phyloP scores from a whole-genome alignment of 2,329 filamentous ascomycete species.

The Paecilomyces dactylethromorphus region DNA sequence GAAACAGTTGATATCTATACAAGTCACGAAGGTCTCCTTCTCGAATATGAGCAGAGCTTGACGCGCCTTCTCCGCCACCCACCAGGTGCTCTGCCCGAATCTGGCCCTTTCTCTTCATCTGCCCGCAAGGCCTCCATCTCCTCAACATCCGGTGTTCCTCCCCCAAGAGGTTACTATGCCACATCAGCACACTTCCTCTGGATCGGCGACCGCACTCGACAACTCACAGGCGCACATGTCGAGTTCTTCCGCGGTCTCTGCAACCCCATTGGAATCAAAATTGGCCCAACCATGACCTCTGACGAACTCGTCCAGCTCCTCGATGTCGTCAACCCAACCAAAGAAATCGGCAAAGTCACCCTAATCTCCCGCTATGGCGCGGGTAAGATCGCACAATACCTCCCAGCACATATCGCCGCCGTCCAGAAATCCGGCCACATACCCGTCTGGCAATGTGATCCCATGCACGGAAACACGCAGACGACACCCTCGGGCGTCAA shows the following conservation, averaged over 20 bases:
- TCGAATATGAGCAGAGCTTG: slow-evolving; percentile 88
- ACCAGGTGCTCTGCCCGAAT: slow-evolving; percentile 30
- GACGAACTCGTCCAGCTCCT: slow-evolving; percentile 73
- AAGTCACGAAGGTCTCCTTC: slow-evolving; percentile 85
- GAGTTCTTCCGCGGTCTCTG: slow-evolving; percentile 96
- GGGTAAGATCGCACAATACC: slow-evolving; percentile 63
- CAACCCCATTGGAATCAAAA: slow-evolving; percentile 95
- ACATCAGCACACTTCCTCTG: slow-evolving; percentile 96
- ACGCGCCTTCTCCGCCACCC: slow-evolving; percentile 70
- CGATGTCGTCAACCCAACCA: slow-evolving; percentile 73
- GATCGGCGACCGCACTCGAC: slow-evolving; percentile 94
- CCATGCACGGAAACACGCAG: slow-evolving; percentile 83
- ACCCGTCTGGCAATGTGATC: slow-evolving; percentile 97
- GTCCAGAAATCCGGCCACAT: slow-evolving; percentile 70
- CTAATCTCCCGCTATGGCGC: slow-evolving; percentile 94
- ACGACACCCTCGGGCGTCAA: slow-evolving; percentile 73
- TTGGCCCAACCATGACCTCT: slow-evolving; percentile 76
- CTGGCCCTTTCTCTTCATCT: slow-evolving; percentile 11
- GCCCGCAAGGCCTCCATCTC: slow-evolving; percentile 15
- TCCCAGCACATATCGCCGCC: slow-evolving; percentile 80
- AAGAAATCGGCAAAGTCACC: slow-evolving; percentile 87
- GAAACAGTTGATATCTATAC: slow-evolving; percentile 94
- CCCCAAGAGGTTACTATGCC: slow-evolving; percentile 70
- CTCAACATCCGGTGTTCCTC: slow-evolving; percentile 13
- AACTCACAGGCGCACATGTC: slow-evolving; percentile 87